Evolutionary conservation across 1,139 yeast genomes (phyloP).

Genomic region (Hansenula lynferdii): DNA sequence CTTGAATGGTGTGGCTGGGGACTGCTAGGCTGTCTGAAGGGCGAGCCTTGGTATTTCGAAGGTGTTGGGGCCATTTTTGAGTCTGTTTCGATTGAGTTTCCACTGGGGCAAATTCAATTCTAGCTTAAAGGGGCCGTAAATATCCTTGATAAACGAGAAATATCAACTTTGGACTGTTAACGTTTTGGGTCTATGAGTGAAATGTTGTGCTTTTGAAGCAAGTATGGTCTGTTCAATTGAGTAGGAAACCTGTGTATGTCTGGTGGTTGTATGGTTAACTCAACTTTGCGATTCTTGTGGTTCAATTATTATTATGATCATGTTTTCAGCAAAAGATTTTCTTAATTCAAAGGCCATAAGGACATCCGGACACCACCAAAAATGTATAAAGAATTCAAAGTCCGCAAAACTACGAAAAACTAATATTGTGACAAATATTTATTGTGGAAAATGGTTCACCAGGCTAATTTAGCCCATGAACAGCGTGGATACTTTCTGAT

Average conservation of each 20-base stretch:
- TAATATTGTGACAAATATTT: no score
- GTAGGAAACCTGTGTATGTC: no score
- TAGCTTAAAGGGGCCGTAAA: no score
- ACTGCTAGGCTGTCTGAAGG: constrained; percentile 32
- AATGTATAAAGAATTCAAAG: no score
- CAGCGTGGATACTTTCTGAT: constrained; percentile 36
- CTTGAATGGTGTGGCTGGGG: constrained; percentile 23
- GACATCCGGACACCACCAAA: constrained; percentile 2
- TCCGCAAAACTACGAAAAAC: no score
- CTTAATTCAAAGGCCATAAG: not conserved
- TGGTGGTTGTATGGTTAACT: no score
- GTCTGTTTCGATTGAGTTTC: not conserved
- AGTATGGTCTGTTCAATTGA: no score
- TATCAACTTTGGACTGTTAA: no score
- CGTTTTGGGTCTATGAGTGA: no score
- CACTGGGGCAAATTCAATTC: not conserved
- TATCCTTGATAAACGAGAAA: no score
- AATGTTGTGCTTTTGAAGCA: no score
- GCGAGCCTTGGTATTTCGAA: constrained; percentile 29
- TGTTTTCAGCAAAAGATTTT: constrained; percentile 1
- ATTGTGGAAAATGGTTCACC: no score
- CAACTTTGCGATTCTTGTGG: not conserved
- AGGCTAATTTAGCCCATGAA: constrained; percentile 36
- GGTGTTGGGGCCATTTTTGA: constrained; percentile 16
- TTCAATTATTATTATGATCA: not conserved